Evolutionary conservation across 768 basidiomycete genomes (phyloP).

Genomic region (Boletus rufocinnamomeus): DNA sequence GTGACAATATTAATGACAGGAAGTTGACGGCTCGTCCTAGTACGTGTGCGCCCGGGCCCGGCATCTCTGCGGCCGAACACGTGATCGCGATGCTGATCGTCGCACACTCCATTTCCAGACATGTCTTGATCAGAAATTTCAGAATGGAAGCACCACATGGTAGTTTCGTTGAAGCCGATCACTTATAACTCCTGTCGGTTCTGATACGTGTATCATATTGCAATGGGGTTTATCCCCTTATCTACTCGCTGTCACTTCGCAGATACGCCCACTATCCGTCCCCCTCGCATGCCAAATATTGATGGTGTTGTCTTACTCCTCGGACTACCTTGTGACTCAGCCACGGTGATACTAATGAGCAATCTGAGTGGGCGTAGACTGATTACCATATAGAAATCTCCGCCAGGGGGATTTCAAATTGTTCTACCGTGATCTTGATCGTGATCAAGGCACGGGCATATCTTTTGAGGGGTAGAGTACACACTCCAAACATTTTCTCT

Average conservation of each 20-base stretch:
- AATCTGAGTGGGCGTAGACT: conserved; percentile 5
- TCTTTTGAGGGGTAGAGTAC: not conserved
- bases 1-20: not conserved
- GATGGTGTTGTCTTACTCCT: not conserved
- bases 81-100: too few relatives aligned
- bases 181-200: not conserved
- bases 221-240: not conserved
- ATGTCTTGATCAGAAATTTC: too few relatives aligned
- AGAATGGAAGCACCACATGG: too few relatives aligned
- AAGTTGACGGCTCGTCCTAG: not conserved
- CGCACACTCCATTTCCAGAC: not conserved
- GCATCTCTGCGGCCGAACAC: too few relatives aligned
- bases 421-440: not conserved
- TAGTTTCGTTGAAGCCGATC: not conserved
- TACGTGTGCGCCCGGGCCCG: too few relatives aligned
- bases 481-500: too few relatives aligned
- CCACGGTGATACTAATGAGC: not conserved
- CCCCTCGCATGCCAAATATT: not conserved
- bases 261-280: not conserved
- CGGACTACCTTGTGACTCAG: not conserved
- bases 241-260: not conserved
- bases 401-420: conserved; percentile 11
- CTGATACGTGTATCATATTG: not conserved
- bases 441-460: not conserved
- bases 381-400: conserved; percentile 2